Evolutionary conservation across 805 yeast genomes (phyloP), one percentile per base, ranked within the genome.

Genomic region (Candida broadrunensis): DNA sequence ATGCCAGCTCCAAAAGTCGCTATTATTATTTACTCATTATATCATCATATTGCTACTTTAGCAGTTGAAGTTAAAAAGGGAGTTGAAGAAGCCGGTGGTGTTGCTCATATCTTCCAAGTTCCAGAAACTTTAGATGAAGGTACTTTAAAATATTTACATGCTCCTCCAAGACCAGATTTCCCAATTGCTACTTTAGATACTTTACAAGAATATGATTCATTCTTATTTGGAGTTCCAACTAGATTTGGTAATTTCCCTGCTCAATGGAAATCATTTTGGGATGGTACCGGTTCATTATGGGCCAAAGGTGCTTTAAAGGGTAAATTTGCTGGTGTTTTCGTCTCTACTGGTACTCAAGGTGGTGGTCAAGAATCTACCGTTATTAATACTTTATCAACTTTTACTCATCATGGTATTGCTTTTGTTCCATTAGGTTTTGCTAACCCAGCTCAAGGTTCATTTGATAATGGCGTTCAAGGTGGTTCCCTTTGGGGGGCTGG

Each of bases 401-500:
- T 83, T 53, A 75, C 73, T 37, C 95, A 87, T 61, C 95, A 87
- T 52, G 95, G 95, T 50, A 74, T 87, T 66, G 73, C 83, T 43
- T 87, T 61, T 60, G 79, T 87, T 33, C 95, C 96, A 43, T 72
- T 87, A 50, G 96, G 96, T 45, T 87, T 81, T 67, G 75, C 71
- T 48, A 60, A 70, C 49, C 69, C 75, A 9, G 73, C 73, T 48
- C 50, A 81, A 46, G 63, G 82, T 30, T 68, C 70, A 61, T 56
- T 81, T 36, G 73, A 70, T 8, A 19, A 30, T 23, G 32, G 83
- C 63, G 71, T 78, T 36, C 90, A 82, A 57, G 93, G 93, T 45
- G 85, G 85, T 39, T 77, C 88, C n/a, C 77, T 93, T 30, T 86
- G 90, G 90, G 95, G 95, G 58, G 84, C 93, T 29, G 93, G 93